Evolutionary conservation across 139 green algal species (phyloP), one percentile per base, ranked within the genome.

Genomic region (Tetraselmis striata): DNA sequence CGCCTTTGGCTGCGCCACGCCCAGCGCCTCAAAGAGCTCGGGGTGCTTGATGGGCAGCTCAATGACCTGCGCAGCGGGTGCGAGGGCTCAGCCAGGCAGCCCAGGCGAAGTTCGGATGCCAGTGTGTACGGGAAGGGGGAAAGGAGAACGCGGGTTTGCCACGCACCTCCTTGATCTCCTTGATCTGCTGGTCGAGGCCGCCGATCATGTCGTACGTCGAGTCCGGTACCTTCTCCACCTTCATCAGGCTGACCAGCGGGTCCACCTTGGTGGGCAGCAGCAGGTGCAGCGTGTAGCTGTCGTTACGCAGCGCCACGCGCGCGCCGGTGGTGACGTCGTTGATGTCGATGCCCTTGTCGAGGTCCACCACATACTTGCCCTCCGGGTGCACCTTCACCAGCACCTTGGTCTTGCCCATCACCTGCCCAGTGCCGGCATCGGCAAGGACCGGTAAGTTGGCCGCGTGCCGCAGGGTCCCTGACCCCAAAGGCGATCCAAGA

Each of bases 151-250:
- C 18, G 45, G 18, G 45, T 18, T n/a, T n/a, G 25, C 23, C 26
- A 24, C 87, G 24, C 83, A 94, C 96, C 92, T 99, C 96, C 87
- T 99, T 99, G 89, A 99, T 98, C 88, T 99, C 96, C 89, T 99
- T 99, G 84, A 99, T 98, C 90, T 99, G 97, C 91, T 99, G 94
- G 85, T 99, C 97, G 45, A 98, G 90, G 0, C 97, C 97, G 25
- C 97, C 97, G 82, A 99, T 97, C 96, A 99, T 99, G 90, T 99
- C 97, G 88, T 99, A 99, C 2, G 97, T 99, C 1, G 94, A 98
- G 88, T 99, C 97, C 0, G 97, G 97, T 78, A 99, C 97, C 92
- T 99, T 99, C 90, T 99, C 97, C n/a, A 99, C 97, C 92, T 99
- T 99, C 96, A 99, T 98, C 28, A 98, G 88, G 77, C 83, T 92